Conservation (phyloP, 805 yeast species). For the Yamadazyma phyllophila region DNA sequence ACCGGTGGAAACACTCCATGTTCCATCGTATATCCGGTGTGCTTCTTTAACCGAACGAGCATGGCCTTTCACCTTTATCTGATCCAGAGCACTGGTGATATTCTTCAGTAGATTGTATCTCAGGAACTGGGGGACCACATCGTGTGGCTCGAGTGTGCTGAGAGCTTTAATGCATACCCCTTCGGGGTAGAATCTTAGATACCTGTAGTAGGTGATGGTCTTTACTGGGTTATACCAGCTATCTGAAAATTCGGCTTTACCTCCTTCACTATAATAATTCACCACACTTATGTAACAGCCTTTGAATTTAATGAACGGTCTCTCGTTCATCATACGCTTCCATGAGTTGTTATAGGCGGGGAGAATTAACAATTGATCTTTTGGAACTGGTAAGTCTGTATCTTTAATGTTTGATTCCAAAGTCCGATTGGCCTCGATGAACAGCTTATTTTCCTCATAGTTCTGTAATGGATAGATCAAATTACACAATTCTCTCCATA, state of each 20-base stretch:
- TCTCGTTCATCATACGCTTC: constrained; percentile 51
- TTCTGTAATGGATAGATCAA: constrained; percentile 53
- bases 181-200: constrained; percentile 73
- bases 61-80: constrained; percentile 9
- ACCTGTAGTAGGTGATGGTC: constrained; percentile 85
- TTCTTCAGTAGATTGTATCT: constrained; percentile 17
- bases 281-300: constrained; percentile 88
- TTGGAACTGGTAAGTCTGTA: constrained; percentile 29
- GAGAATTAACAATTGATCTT: constrained; percentile 26
- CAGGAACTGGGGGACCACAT: constrained; percentile 59
- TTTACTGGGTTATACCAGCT: constrained; percentile 75
- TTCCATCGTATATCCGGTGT: constrained; percentile 45
- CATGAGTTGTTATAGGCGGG: constrained; percentile 34
- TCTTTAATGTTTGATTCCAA: constrained; percentile 8
- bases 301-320: constrained; percentile 77
- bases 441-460: constrained; percentile 46
- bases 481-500: constrained; percentile 52
- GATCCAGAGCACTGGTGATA: constrained; percentile 14
- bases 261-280: constrained; percentile 82
- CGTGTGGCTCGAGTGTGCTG: constrained; percentile 67
- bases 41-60: constrained; percentile 25
- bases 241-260: constrained; percentile 59
- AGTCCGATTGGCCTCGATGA: constrained; percentile 23
- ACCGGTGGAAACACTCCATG: constrained; percentile 56
- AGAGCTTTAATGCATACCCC: constrained; percentile 72